Base-by-base conservation (phyloP, 2,329 filamentous ascomycete species). In the Alternaria gansuensis region DNA sequence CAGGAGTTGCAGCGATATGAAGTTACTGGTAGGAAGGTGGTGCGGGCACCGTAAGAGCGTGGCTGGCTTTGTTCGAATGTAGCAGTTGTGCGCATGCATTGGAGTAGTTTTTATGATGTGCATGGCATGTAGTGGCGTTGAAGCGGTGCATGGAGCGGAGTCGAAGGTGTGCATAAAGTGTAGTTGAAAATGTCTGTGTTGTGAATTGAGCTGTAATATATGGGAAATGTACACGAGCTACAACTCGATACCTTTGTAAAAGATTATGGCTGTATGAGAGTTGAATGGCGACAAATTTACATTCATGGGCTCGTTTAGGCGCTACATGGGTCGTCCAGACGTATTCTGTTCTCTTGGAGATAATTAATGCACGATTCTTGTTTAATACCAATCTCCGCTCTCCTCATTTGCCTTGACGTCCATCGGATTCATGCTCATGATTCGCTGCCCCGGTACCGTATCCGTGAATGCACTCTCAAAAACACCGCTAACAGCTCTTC, bases 371-470 rank as follows among this genome's bases (percentile, higher is more conserved):
- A 24, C n/a, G 21, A 11, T 9, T 26, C 21, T 36, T 21, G 31
- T n/a, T 34, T 53, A 88, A 74, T 87, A 88, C 86, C 86, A 88
- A 54, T 79, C 78, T 68, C 85, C 77, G 1, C 83, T 84, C 29
- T 83, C 80, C 67, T 88, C 86, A 0, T 84, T 84, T 21, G 79
- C 70, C 62, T 81, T 84, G 63, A 82, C 79, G 33, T 81, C 81
- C 55, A 81, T 81, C 2, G 86, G 86, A 74, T 88, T 88, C 75
- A 88, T 75, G 36, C 81, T 85, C 45, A 88, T 57, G 51, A 88
- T 80, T 36, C 84, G 79, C 72, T 87, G 84, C 0, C 85, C 84
- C 0, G 86, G 86, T 44, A 87, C 79, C 57, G 83, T 81, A 33
- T 82, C 82, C 11, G 82, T 84, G 60, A 84, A 82, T 14, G 83